phyloP scores from a whole-genome alignment of 805 yeast genomes.

The Debaryomyces castellii region DNA sequence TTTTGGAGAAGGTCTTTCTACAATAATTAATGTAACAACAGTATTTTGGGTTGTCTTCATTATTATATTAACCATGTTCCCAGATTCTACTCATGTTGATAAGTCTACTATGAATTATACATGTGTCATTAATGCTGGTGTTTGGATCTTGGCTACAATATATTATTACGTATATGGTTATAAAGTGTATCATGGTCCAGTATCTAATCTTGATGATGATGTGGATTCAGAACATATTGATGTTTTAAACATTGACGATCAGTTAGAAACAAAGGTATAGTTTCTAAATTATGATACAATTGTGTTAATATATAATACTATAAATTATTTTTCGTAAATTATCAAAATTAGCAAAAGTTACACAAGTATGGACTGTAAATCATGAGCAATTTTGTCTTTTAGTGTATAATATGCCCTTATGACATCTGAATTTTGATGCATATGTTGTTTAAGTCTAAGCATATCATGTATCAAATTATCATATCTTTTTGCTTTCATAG shows the following conservation, averaged over 20 bases:
- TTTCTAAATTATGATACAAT: neutral
- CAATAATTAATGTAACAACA: conserved; percentile 45
- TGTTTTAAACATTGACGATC: neutral
- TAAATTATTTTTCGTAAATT: neutral
- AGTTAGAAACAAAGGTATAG: conserved; percentile 3
- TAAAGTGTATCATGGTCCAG: conserved; percentile 59
- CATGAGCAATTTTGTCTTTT: conserved; percentile 2
- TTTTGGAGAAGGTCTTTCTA: conserved; percentile 51
- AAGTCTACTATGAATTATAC: conserved; percentile 66
- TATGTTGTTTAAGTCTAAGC: neutral
- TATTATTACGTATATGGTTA: conserved; percentile 56
- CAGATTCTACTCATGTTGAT: conserved; percentile 42
- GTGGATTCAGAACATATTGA: neutral
- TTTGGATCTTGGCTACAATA: conserved; percentile 52
- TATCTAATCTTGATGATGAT: conserved; percentile 19
- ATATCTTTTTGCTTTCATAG: neutral
- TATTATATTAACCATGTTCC: conserved; percentile 62
- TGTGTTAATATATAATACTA: neutral
- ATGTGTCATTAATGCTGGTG: conserved; percentile 59
- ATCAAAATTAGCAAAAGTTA: neutral
- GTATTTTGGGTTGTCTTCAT: conserved; percentile 50
- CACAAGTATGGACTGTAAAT: neutral
- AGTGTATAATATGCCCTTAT: neutral
- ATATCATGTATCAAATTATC: conserved; percentile 1
- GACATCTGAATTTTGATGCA: neutral